Evolutionary conservation across 768 basidiomycete species (phyloP).

Genomic region (Jaapia argillacea): DNA sequence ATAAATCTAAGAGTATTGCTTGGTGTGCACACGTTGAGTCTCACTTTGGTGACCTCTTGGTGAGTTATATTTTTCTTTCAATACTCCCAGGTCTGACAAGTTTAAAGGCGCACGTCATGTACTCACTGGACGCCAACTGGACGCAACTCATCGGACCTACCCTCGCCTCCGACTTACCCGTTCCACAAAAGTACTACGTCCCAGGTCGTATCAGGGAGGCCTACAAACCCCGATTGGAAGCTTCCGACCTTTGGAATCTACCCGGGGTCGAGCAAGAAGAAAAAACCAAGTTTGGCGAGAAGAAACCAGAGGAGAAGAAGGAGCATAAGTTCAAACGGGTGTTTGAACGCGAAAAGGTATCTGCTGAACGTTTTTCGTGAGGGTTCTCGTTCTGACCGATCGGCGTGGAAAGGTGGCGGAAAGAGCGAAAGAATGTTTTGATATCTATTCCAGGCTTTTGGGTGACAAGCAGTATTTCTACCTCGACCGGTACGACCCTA

Average conservation of each 20-base stretch:
- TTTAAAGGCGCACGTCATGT: conserved; percentile 51
- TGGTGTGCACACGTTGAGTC: conserved; percentile 60
- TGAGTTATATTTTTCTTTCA: conserved; percentile 25
- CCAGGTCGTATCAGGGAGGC: conserved; percentile 50
- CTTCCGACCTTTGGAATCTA: conserved; percentile 51
- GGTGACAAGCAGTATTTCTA: conserved; percentile 40
- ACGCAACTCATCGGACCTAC: conserved; percentile 39
- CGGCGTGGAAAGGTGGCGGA: conserved; percentile 39
- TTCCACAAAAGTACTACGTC: conserved; percentile 70
- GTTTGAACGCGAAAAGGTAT: conserved; percentile 59
- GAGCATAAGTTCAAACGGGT: conserved; percentile 35
- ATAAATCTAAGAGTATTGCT: conserved; percentile 47
- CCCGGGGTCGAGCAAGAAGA: conserved; percentile 27
- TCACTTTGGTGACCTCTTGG: conserved; percentile 60
- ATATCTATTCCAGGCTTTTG: conserved; percentile 48
- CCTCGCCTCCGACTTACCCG: conserved; percentile 44
- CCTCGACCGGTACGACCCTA: conserved; percentile 31
- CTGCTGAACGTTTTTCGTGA: conserved; percentile 3
- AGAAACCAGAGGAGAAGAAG: conserved; percentile 21
- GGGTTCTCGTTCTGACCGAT: conserved; percentile 1
- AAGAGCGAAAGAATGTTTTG: conserved; percentile 46
- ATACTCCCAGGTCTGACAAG: conserved; percentile 4
- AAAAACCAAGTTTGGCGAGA: conserved; percentile 12
- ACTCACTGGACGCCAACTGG: conserved; percentile 57
- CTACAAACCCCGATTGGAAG: conserved; percentile 49